Evolutionary conservation across 2,329 filamentous ascomycete species (phyloP).

Genomic region (Penicillium sp.): DNA sequence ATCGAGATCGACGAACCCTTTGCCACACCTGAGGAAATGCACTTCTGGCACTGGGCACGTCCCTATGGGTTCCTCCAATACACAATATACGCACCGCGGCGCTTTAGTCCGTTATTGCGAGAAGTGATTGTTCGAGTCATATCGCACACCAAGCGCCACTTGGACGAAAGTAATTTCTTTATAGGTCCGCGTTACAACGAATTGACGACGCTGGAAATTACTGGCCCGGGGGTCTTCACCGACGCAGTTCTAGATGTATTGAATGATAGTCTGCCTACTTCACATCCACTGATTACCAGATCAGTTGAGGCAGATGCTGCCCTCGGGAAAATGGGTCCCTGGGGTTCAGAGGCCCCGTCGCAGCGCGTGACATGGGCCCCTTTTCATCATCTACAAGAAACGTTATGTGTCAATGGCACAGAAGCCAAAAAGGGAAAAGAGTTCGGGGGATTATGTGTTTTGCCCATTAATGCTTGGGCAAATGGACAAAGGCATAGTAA

Average conservation of each 20-base stretch:
- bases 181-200: conserved; percentile 24
- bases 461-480: conserved; percentile 69
- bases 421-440: conserved; percentile 49
- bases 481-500: conserved; percentile 38
- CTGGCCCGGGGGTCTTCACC: conserved; percentile 36
- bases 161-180: conserved; percentile 13
- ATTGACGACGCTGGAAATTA: conserved; percentile 30
- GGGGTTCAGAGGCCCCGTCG: background rate
- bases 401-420: conserved; percentile 26
- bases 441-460: conserved; percentile 81
- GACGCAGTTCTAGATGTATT: conserved; percentile 34
- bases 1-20: conserved; percentile 39
- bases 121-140: conserved; percentile 32
- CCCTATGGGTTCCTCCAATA: conserved; percentile 38
- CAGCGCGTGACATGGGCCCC: conserved; percentile 36
- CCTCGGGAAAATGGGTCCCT: conserved; percentile 21
- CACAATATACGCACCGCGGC: conserved; percentile 34
- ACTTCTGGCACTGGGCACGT: conserved; percentile 35
- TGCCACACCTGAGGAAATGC: conserved; percentile 31
- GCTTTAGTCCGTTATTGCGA: conserved; percentile 35
- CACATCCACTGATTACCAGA: conserved; percentile 24
- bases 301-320: conserved; percentile 25
- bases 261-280: conserved; percentile 27
- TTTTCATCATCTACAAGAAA: conserved; percentile 28
- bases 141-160: conserved; percentile 31